Percentiles rank a stretch among this genome's conserved stretches.
These are phyloP conservation scores for Acacia melanoxylon DNA, from an alignment of 306 rosid genomes.

Conservation along the genomic window DNA sequence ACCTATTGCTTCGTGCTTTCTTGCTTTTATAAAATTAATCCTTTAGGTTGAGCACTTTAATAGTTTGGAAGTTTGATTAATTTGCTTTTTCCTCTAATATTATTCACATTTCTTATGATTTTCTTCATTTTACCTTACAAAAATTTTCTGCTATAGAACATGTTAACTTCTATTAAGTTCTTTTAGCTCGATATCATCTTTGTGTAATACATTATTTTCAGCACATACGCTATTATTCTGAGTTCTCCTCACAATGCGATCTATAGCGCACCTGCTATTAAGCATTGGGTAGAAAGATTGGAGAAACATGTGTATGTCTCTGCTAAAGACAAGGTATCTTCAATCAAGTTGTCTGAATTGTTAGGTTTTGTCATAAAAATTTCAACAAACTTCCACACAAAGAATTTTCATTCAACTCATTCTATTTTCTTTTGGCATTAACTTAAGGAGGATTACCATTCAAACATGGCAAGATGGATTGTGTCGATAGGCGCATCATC, in stretches of 20 bases:
- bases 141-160: neutral
- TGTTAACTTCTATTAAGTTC: neutral
- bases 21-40: too few relatives aligned
- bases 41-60: neutral
- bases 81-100: neutral
- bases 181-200: neutral
- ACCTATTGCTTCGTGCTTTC: neutral
- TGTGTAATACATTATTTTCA: slow-evolving; percentile 14
- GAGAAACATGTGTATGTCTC: neutral
- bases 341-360: neutral
- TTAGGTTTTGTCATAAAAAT: slow-evolving; percentile 2
- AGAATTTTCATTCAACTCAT: neutral
- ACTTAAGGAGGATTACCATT: slow-evolving; percentile 31
- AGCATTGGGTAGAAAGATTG: neutral
- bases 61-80: neutral
- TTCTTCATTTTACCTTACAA: slow-evolving; percentile 16
- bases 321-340: slow-evolving; percentile 33
- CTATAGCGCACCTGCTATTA: neutral
- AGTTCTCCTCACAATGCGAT: neutral
- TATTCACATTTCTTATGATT: slow-evolving; percentile 5
- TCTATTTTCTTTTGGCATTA: neutral
- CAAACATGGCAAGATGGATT: neutral
- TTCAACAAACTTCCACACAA: too few relatives aligned
- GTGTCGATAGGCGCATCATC: neutral
- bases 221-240: neutral